Conservation (phyloP, 192 early-diverging fungal genomes). For the Coemansia furcata region DNA sequence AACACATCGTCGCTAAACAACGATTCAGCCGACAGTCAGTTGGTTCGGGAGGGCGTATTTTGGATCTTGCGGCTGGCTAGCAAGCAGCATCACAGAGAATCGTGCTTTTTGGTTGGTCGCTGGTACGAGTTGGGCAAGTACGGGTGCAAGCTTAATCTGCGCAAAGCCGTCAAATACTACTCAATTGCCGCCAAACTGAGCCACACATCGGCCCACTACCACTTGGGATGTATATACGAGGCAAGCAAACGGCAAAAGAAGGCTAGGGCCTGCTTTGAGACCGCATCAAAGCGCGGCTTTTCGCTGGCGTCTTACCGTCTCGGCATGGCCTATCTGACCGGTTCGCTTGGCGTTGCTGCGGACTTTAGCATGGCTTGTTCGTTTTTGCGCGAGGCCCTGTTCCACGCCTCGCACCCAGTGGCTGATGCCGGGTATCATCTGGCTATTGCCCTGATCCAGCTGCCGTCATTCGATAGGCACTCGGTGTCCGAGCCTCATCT, state of each 20-base stretch:
- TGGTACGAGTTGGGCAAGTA: constrained; percentile 53
- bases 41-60: constrained; percentile 51
- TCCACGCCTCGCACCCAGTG: constrained; percentile 49
- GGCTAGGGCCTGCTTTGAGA: constrained; percentile 44
- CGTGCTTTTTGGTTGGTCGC: constrained; percentile 48
- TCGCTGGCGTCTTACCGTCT: constrained; percentile 43
- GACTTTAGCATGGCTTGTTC: constrained; percentile 53
- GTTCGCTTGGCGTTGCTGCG: constrained; percentile 38
- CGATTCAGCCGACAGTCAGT: constrained; percentile 25
- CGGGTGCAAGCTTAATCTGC: constrained; percentile 33
- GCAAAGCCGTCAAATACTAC: constrained; percentile 44
- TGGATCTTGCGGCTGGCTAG: constrained; percentile 50
- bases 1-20: constrained; percentile 13
- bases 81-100: constrained; percentile 35
- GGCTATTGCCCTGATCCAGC: constrained; percentile 47
- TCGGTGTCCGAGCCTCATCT: constrained; percentile 44
- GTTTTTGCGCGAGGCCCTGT: constrained; percentile 45
- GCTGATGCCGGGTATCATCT: constrained; percentile 46
- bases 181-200: constrained; percentile 25
- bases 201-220: constrained; percentile 37
- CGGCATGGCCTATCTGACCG: constrained; percentile 50
- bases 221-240: constrained; percentile 38
- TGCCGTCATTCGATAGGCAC: constrained; percentile 42
- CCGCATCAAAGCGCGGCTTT: constrained; percentile 38
- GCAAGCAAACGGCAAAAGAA: constrained; percentile 25